A percentile compares a stretch with the other conserved stretches of the same genome.
These are phyloP conservation scores for Exutisphaerella laricina DNA, from an alignment of 2,329 filamentous ascomycete species.

Conservation along the genomic window DNA sequence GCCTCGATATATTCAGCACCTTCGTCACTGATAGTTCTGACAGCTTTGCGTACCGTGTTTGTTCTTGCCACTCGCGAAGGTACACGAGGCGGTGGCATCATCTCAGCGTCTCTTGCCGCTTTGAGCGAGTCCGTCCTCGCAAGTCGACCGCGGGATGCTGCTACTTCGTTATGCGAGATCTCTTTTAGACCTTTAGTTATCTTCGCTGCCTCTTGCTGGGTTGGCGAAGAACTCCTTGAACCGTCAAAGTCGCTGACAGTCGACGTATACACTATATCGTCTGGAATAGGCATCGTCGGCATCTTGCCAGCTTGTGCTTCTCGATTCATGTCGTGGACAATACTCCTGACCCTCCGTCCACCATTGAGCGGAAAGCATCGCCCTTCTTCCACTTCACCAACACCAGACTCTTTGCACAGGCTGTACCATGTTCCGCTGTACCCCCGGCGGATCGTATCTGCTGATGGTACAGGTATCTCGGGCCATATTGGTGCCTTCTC, in stretches of 20 bases:
- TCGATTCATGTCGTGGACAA: slow-evolving; percentile 46
- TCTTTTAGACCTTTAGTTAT: slow-evolving; percentile 40
- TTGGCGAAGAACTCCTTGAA: slow-evolving; percentile 25
- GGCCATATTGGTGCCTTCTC: slow-evolving; percentile 45
- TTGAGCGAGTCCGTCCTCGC: slow-evolving; percentile 12
- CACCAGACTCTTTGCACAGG: slow-evolving; percentile 47
- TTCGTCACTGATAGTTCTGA: slow-evolving; percentile 33
- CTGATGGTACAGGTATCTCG: slow-evolving; percentile 39
- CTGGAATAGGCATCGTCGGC: slow-evolving; percentile 46
- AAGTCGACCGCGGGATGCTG: slow-evolving; percentile 16
- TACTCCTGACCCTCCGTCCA: slow-evolving; percentile 44
- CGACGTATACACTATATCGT: slow-evolving; percentile 44
- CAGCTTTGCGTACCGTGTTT: slow-evolving; percentile 26
- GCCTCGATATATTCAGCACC: slow-evolving; percentile 25
- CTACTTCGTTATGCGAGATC: slow-evolving; percentile 43
- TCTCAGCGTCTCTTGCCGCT: slow-evolving; percentile 27
- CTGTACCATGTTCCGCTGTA: slow-evolving; percentile 48
- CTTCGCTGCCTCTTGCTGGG: slow-evolving; percentile 29
- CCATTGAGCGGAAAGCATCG: slow-evolving; percentile 44
- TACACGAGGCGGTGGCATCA: slow-evolving; percentile 29
- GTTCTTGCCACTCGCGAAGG: slow-evolving; percentile 24
- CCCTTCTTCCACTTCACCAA: slow-evolving; percentile 44
- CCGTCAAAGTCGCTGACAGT: slow-evolving; percentile 32
- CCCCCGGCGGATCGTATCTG: slow-evolving; percentile 41
- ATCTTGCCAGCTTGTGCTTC: slow-evolving; percentile 45